Conservation (phyloP, 768 basidiomycete species). For the Psilocybe tampanensis region DNA sequence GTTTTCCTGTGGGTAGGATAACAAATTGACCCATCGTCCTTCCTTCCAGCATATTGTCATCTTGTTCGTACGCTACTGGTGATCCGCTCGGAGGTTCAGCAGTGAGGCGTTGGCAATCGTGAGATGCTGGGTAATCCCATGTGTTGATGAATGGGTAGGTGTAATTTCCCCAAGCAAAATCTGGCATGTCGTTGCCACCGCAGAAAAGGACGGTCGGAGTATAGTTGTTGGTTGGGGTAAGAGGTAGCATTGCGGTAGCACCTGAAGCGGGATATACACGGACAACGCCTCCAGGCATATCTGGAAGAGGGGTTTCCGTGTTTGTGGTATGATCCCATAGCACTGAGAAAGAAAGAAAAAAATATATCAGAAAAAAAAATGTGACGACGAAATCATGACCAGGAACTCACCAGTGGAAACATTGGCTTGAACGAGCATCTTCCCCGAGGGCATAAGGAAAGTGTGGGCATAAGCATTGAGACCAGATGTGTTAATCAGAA, state of each 20-base stretch:
- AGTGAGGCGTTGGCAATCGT: conserved; percentile 80
- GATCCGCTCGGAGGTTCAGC: conserved; percentile 80
- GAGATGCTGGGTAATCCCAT: conserved; percentile 68
- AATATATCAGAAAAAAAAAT: background rate
- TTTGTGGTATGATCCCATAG: conserved; percentile 47
- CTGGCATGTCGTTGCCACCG: conserved; percentile 83
- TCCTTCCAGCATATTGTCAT: conserved; percentile 73
- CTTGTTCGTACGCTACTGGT: conserved; percentile 59
- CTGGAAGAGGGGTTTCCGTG: conserved; percentile 62
- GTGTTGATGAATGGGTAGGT: conserved; percentile 74
- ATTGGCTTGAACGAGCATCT: conserved; percentile 84
- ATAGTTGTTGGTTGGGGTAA: conserved; percentile 89
- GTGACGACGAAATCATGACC: background rate
- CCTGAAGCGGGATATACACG: conserved; percentile 92
- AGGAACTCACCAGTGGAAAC: conserved; percentile 64
- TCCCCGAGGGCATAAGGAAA: conserved; percentile 75
- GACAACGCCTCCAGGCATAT: conserved; percentile 73
- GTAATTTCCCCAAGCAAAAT: conserved; percentile 77
- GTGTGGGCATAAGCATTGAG: conserved; percentile 79
- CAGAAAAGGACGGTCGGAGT: conserved; percentile 87
- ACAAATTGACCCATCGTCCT: conserved; percentile 97
- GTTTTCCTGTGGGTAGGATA: conserved; percentile 73
- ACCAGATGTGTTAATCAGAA: conserved; percentile 73
- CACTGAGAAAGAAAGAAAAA: conserved; percentile 16
- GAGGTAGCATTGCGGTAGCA: conserved; percentile 86